Conservation (phyloP, 2,329 filamentous ascomycete species). For the Penicillium sp. region DNA sequence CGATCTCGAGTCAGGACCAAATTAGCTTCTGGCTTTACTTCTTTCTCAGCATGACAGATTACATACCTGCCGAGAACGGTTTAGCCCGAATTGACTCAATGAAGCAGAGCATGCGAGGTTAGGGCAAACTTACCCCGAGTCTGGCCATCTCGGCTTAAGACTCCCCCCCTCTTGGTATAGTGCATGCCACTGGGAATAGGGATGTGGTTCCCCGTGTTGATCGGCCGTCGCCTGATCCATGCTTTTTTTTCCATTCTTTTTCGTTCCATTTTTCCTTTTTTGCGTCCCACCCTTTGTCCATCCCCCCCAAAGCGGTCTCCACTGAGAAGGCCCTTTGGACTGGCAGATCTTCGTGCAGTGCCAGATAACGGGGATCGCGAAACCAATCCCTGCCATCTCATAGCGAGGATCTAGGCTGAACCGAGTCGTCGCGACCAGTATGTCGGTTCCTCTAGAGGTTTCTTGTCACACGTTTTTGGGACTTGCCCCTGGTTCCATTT, state of each 20-base stretch:
- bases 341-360: not conserved
- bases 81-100: not conserved
- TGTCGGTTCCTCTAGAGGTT: not conserved
- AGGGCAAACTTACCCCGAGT: not conserved
- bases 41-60: not conserved
- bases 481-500: not conserved
- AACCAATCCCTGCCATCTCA: not conserved
- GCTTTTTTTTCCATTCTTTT: not conserved
- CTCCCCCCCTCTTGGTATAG: not conserved
- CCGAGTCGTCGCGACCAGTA: not conserved
- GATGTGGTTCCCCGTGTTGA: not conserved
- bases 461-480: not conserved
- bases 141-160: not conserved
- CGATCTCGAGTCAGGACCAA: conserved; percentile 3
- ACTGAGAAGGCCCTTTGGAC: not conserved
- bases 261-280: not conserved
- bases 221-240: not conserved
- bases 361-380: not conserved
- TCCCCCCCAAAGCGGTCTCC: not conserved
- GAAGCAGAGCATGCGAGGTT: conserved; percentile 6
- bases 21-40: not conserved
- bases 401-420: not conserved
- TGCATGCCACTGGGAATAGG: not conserved
- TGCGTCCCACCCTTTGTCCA: too few relatives aligned
- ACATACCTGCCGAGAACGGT: not conserved